Base-by-base conservation (phyloP, 2,329 filamentous ascomycete genomes). In the Ascomycota sp. region DNA sequence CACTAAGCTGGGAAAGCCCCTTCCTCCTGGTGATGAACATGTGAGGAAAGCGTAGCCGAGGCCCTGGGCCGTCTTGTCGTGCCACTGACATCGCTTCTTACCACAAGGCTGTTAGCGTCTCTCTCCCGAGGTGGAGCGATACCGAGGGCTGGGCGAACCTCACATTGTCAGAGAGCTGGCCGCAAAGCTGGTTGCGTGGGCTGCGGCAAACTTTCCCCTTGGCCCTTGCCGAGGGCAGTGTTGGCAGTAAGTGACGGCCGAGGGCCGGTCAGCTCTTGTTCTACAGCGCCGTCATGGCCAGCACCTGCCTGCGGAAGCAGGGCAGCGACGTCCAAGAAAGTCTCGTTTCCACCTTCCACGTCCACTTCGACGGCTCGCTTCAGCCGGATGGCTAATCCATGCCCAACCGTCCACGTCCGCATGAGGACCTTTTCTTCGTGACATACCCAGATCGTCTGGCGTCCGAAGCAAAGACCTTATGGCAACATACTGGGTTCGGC, bases 71-170 rank as follows among this genome's bases (percentile, higher is more conserved):
- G 17, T 22, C 8, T 20, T 25, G 15, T 23, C 27, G 3, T 15
- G 8, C 26, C 31, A 11, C 19, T 29, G 8, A 20, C 25, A 25
- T n/a, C n/a, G 9, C 13, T 26, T 21, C 12, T 4, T 10, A 8
- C 17, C 8, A n/a, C 7, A 48, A n/a, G 44, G 43, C 37, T 12
- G 35, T 46, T 20, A 48, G 45, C 32, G 45, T 48, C 7, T 48
- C 41, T 8, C 40, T 48, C n/a, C 45, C 43, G 3, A 39, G 33
- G 20, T 48, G 43, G 45, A 32, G 33, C 35, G 39, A 46, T n/a
- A 40, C 39, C 0, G 22, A 38, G 7, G 40, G 33, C 21, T 47
- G 40, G 41, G 44, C 36, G 3, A 37, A 7, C 40, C 42, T 23
- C 37, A 35, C 22, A 30, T 39, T 7, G 37, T 47, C 24, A 28